Conservation (phyloP, 495 filamentous ascomycete genomes). For the Penicillium paxilli region DNA sequence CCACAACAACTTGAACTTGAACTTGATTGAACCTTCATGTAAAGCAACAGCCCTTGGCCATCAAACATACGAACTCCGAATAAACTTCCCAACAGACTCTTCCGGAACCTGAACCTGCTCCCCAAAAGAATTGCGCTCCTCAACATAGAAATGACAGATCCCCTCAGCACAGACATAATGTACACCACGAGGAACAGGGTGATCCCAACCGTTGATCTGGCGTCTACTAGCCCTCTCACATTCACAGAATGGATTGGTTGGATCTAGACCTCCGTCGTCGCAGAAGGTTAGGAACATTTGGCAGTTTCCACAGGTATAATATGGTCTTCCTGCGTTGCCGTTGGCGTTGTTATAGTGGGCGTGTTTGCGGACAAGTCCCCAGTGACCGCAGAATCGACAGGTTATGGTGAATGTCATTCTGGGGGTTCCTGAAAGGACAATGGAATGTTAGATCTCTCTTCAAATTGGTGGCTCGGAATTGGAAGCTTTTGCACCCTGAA, state of each 20-base stretch:
- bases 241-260: constrained; percentile 1
- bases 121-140: not conserved
- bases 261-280: constrained; percentile 5
- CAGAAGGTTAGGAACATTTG: constrained; percentile 4
- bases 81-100: not conserved
- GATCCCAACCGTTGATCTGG: not conserved
- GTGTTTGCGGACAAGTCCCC: not conserved
- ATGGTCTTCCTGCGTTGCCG: constrained; percentile 9
- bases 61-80: not conserved
- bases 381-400: not conserved
- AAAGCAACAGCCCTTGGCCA: not conserved
- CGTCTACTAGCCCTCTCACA: constrained; percentile 5
- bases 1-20: not conserved
- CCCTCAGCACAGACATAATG: constrained; percentile 13
- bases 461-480: not conserved
- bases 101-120: not conserved
- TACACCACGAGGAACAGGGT: not conserved
- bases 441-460: not conserved
- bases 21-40: not conserved
- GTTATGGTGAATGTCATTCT: not conserved
- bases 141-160: constrained; percentile 3
- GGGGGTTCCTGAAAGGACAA: not conserved
- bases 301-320: constrained; percentile 4
- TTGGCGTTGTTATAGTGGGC: not conserved
- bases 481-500: not conserved